Conservation (phyloP, 2,329 filamentous ascomycete genomes). For the Blastomyces gilchristii region DNA sequence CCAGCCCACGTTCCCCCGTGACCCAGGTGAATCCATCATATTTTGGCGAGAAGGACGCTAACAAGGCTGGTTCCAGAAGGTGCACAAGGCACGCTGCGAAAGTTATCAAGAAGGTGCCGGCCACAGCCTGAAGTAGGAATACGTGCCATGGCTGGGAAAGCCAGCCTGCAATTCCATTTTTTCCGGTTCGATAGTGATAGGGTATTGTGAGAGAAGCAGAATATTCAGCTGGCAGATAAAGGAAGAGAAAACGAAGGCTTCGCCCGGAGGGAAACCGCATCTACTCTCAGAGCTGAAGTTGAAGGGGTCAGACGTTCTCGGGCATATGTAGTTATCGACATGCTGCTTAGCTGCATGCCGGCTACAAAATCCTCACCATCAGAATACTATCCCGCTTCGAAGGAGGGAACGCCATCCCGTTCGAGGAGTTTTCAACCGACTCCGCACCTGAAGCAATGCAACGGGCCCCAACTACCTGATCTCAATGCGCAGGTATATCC, state of each 20-base stretch:
- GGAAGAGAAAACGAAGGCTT: not conserved
- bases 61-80: not conserved
- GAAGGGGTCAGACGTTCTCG: not conserved
- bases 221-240: not conserved
- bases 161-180: not conserved
- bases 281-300: not conserved
- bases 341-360: not conserved
- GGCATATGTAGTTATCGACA: not conserved
- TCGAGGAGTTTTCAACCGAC: not conserved
- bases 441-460: not conserved
- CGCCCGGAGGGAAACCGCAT: not conserved
- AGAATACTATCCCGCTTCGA: not conserved
- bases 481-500: not conserved
- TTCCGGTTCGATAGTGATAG: not conserved
- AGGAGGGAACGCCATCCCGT: not conserved
- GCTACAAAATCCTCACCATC: not conserved
- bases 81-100: not conserved
- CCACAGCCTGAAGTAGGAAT: not conserved
- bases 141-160: not conserved
- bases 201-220: not conserved
- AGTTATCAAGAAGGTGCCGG: not conserved
- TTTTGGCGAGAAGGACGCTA: constrained; percentile 1
- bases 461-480: not conserved
- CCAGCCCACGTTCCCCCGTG: not conserved
- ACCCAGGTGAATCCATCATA: not conserved